Evolutionary conservation across 2,329 filamentous ascomycete genomes (phyloP).

Genomic region (Raffaelea arxii): DNA sequence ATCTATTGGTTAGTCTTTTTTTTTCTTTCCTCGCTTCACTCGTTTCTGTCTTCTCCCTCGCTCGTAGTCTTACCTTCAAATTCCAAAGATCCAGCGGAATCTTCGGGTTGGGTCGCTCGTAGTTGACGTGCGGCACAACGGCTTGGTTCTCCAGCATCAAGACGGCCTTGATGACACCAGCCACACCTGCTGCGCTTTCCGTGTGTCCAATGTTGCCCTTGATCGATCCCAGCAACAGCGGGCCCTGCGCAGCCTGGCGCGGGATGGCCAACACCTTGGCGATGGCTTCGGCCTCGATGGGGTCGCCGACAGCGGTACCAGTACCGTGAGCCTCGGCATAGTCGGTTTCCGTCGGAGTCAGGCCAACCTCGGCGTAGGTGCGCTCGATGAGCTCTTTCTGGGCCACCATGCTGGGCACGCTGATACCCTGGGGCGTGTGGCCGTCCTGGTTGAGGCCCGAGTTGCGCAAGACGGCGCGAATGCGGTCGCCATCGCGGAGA

Average conservation of each 20-base stretch:
- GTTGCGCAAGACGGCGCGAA: conserved; percentile 39
- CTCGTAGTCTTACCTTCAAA: too few species aligned
- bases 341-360: too few species aligned
- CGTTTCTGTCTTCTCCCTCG: too few species aligned
- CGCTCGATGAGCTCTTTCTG: conserved; percentile 31
- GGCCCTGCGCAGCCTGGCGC: not conserved
- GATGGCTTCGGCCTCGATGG: conserved; percentile 24
- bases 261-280: conserved; percentile 14
- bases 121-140: not conserved
- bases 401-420: conserved; percentile 41
- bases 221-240: not conserved
- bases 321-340: conserved; percentile 30
- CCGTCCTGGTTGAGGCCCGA: conserved; percentile 48
- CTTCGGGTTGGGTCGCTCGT: conserved; percentile 15
- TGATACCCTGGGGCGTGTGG: conserved; percentile 43
- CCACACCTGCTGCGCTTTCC: not conserved
- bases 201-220: not conserved
- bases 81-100: conserved; percentile 19
- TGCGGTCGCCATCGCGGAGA: conserved; percentile 42
- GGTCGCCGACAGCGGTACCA: conserved; percentile 30
- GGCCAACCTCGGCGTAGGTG: too few species aligned
- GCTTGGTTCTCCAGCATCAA: not conserved
- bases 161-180: not conserved
- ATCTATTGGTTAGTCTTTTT: too few species aligned
- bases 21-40: too few species aligned